Percentiles rank a stretch among this genome's conserved stretches.
Conservation (phyloP, 805 yeast genomes). For the Dipodascopsis uninucleata region DNA sequence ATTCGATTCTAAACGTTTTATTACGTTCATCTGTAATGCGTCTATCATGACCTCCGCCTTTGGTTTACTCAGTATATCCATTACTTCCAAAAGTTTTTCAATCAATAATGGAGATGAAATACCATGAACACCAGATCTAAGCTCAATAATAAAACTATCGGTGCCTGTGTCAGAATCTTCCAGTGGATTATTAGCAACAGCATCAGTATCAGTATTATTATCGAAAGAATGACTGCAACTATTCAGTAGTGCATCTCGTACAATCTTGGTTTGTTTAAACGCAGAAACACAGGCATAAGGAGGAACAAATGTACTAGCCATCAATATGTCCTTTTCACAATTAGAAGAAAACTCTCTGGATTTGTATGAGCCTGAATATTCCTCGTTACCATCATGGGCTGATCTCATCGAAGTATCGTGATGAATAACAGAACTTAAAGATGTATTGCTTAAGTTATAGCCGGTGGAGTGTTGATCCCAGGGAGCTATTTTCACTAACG, state of each 20-base stretch:
- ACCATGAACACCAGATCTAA: conserved; percentile 48
- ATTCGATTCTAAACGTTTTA: conserved; percentile 42
- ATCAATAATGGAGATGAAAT: conserved; percentile 47
- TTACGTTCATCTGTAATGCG: conserved; percentile 56
- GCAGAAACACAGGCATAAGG: conserved; percentile 22
- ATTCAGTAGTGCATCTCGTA: too few relatives aligned
- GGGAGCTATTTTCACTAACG: conserved; percentile 2
- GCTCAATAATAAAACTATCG: conserved; percentile 52
- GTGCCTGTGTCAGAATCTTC: conserved; percentile 45
- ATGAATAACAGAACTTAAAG: conserved; percentile 17
- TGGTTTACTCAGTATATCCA: conserved; percentile 34
- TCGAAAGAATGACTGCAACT: too few relatives aligned
- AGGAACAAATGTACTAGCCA: conserved; percentile 12
- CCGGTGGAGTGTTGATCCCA: neutral
- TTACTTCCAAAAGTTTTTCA: conserved; percentile 40
- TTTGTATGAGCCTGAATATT: too few relatives aligned
- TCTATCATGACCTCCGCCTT: conserved; percentile 65
- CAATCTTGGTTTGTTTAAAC: too few relatives aligned
- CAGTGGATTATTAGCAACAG: neutral
- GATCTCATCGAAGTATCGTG: too few relatives aligned
- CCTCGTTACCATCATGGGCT: too few relatives aligned
- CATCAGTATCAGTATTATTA: too few relatives aligned
- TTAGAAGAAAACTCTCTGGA: too few relatives aligned
- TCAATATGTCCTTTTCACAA: conserved; percentile 3
- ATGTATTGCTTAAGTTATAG: neutral